Evolutionary conservation across 148 eudicot genomes (phyloP), one percentile per base, ranked within the genome.

Genomic region (Talinum fruticosum): DNA sequence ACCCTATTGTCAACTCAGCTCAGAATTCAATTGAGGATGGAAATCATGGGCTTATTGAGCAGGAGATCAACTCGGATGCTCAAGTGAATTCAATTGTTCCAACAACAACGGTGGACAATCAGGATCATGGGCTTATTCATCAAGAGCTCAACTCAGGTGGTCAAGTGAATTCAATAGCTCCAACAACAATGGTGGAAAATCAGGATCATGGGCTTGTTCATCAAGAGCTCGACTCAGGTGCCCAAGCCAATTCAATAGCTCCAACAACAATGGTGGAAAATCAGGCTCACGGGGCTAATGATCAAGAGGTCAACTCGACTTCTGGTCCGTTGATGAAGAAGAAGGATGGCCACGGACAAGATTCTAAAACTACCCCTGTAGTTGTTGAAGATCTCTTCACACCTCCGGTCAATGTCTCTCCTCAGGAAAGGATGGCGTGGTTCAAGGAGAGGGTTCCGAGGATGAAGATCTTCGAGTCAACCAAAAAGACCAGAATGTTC

Each of bases 381-480:
- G 10, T 30, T 35, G 23, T 44, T 8, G 75, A 75, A 24, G 82
- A 70, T 19, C 35, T 69, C 3, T 75, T 62, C 23, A 16, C 32
- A 8, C 85, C 86, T 54, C 85, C 83, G 6, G 0, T 69, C 15
- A 83, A 85, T n/a, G 32, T 59, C 24, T 30, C 86, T 4, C 10
- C 1, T 0, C 51, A 72, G 54, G 68, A 87, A 77, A 77, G 87
- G 72, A 76, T 80, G 5, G 59, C 35, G 26, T 89, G 90, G 90
- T 81, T 85, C n/a, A 79, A 75, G 74, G 34, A 82, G 65, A 81
- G 77, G 45, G 72, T 85, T 2, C 73, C 73, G 14, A 82, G 85
- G 76, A 82, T 85, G 16, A 87, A 74, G 61, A 68, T 86, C 18
- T 73, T 90, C 51, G 74, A 86, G 75, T 73, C 88, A 41, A 85